Conservation (phyloP, 2,329 filamentous ascomycete genomes). For the Stagonosporopsis cucurbitacearum region DNA sequence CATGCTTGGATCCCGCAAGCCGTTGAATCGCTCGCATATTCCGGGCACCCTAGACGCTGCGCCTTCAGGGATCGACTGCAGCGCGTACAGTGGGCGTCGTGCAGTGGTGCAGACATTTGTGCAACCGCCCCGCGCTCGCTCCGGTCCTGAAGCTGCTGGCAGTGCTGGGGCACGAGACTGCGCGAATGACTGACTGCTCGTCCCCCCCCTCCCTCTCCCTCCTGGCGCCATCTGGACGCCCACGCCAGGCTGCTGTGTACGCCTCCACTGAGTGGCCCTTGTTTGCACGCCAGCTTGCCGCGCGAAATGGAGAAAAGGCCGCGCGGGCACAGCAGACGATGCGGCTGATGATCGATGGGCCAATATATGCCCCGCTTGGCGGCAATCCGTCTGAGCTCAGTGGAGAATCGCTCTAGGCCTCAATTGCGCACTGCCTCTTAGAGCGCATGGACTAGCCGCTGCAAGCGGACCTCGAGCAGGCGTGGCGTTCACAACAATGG, state of each 20-base stretch:
- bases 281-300: slow-evolving; percentile 29
- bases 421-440: slow-evolving; percentile 40
- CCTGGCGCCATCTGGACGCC: slow-evolving; percentile 28
- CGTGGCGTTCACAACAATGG: slow-evolving; percentile 39
- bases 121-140: slow-evolving; percentile 39
- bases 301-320: slow-evolving; percentile 24
- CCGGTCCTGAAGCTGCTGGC: slow-evolving; percentile 26
- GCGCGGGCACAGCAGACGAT: slow-evolving; percentile 36
- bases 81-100: slow-evolving; percentile 16
- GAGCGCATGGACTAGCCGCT: slow-evolving; percentile 46
- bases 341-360: slow-evolving; percentile 49
- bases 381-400: slow-evolving; percentile 48
- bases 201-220: slow-evolving; percentile 23
- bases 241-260: slow-evolving; percentile 17
- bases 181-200: slow-evolving; percentile 16
- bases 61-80: slow-evolving; percentile 48
- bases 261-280: slow-evolving; percentile 14
- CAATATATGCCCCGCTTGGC: slow-evolving; percentile 49
- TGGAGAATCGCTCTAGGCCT: slow-evolving; percentile 42
- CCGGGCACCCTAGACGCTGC: slow-evolving; percentile 41
- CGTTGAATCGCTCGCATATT: slow-evolving; percentile 49
- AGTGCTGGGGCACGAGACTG: slow-evolving; percentile 40
- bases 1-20: slow-evolving; percentile 50
- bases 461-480: slow-evolving; percentile 42
- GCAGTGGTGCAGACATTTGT: slow-evolving; percentile 18